Evolutionary conservation across 495 filamentous ascomycete species (phyloP), one percentile per base, ranked within the genome.

Genomic region (Penicillium tannophilum): DNA sequence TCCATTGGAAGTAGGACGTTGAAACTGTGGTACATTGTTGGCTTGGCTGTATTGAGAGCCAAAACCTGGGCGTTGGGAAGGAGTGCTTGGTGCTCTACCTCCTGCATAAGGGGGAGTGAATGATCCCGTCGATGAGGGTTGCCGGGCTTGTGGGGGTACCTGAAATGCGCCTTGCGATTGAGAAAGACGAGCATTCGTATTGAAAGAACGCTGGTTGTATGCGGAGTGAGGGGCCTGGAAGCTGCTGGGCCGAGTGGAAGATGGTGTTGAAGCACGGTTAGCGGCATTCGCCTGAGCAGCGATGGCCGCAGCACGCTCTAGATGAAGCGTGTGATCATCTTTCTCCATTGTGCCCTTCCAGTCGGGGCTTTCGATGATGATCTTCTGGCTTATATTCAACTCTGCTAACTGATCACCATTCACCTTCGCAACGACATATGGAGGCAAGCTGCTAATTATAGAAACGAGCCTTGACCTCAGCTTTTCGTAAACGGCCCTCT

Each of bases 321-420:
- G 73, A 35, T 78, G 71, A 17, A 74, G 52, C 14, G 72, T 72
- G 48, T 76, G 73, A 59, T 93, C 90, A 62, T 96, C 92, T 67
- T 92, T 90, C 66, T 96, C 92, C 88, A 96, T 89, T 14, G 87
- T 86, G 4, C 93, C 93, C 52, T 79, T 82, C 61, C 90, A 90
- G 65, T 90, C 84, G 42, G 85, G 86, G 24, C 77, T 85, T 35
- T 88, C 84, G 49, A 93, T 65, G 56, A 90, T 72, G 30, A 96
- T 84, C 75, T 87, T 91, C n/a, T 86, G 88, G 72, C 89, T 93
- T 66, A 97, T 85, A 55, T 87, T 89, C 11, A 97, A 77, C 20
- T 90, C 89, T 6, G 84, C 89, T 9, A 96, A 72, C 68, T 91
- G 90, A 65, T 96, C 89, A 35, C 90, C 89, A 67, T 96, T 84